Evolutionary conservation across 805 yeast genomes (phyloP).

Genomic region (Saturnispora besseyi): DNA sequence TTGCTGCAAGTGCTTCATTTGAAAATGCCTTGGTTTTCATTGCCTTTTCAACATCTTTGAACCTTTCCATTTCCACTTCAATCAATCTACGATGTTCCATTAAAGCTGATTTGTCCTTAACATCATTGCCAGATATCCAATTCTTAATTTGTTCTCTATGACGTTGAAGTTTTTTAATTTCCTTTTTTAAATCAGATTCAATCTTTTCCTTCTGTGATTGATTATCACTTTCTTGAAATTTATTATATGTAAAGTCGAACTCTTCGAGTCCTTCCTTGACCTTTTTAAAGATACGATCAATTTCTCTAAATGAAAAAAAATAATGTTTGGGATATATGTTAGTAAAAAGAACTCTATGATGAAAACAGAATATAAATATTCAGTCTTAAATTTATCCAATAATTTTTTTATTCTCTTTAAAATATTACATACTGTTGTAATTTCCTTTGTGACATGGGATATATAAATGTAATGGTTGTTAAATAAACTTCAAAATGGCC

Average conservation of each 20-base stretch:
- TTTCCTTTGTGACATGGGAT: constrained; percentile 39
- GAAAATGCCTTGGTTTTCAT: constrained; percentile 50
- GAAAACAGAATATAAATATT: neutral
- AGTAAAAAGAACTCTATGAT: neutral
- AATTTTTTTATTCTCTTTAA: neutral
- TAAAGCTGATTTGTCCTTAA: constrained; percentile 37
- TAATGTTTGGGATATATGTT: neutral
- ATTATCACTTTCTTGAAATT: constrained; percentile 39
- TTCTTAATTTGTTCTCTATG: constrained; percentile 51
- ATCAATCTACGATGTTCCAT: constrained; percentile 37
- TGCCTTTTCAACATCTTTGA: constrained; percentile 49
- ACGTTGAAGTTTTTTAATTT: constrained; percentile 50
- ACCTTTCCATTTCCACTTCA: constrained; percentile 49
- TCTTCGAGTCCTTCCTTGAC: constrained; percentile 47
- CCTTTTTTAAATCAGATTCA: constrained; percentile 49
- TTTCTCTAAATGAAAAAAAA: constrained; percentile 31
- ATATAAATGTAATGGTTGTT: neutral
- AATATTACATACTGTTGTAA: constrained; percentile 36
- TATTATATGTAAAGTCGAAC: constrained; percentile 48
- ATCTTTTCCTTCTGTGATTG: constrained; percentile 47
- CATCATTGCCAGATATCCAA: constrained; percentile 48
- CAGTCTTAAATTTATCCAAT: neutral
- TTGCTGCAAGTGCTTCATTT: constrained; percentile 44
- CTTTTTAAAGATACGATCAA: constrained; percentile 54
- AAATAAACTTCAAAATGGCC: neutral